These are phyloP conservation scores for Magnusiomyces suaveolens DNA, from an alignment of 1,139 yeast genomes.

Conservation along the genomic window DNA sequence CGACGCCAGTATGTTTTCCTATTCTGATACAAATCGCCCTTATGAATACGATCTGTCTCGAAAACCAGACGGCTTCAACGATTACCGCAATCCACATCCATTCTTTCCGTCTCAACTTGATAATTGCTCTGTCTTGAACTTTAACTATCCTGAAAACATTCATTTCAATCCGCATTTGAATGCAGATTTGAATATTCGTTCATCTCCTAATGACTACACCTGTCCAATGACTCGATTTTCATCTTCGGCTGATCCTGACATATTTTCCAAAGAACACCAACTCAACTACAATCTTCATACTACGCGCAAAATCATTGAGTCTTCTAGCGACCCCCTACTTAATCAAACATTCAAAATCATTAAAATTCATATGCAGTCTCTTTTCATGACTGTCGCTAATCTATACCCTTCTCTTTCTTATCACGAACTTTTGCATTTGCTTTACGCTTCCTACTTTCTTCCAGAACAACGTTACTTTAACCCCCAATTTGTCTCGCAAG, in stretches of 20 bases:
- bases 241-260: neutral
- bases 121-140: neutral
- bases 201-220: neutral
- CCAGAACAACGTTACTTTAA: neutral
- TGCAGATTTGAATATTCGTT: neutral
- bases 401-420: neutral
- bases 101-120: too few relatives aligned
- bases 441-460: neutral
- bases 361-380: neutral
- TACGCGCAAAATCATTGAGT: neutral
- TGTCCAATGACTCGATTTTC: neutral
- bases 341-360: neutral
- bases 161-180: neutral
- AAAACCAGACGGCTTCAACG: too few relatives aligned
- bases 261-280: neutral
- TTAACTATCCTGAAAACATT: neutral
- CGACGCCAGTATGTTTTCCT: neutral
- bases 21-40: neutral
- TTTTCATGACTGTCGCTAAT: neutral
- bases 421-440: neutral
- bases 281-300: neutral
- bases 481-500: neutral
- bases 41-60: too few relatives aligned
- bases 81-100: neutral
- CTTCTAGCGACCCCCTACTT: neutral